Base-by-base conservation (phyloP, 768 basidiomycete species). In the Russula emetica region DNA sequence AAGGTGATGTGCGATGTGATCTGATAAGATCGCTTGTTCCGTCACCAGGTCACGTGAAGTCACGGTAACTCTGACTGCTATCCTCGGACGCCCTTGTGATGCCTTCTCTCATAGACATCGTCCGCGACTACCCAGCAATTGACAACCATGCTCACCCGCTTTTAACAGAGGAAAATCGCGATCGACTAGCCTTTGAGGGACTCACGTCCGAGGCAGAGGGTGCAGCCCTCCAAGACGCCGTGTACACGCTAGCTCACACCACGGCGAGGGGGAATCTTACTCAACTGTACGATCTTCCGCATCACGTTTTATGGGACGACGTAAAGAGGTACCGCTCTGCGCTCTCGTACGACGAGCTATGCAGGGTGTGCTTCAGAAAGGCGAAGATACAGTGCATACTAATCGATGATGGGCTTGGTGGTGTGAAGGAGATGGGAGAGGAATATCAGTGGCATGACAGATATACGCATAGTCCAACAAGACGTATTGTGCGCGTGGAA, bases 71-170 rank as follows among this genome's bases (percentile, higher is more conserved):
- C 36, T 14, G 36, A 13, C 36, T 2, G 13, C 14, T 14, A 38
- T 38, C 36, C 34, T 10, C 34, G 13, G 10, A 36, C 36, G 36
- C 11, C 13, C 24, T 13, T 8, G 18, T 24, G 8, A 54, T 49
- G 30, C n/a, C 34, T 22, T n/a, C 66, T 69, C 40, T 22, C n/a
- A 11, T 63, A 3, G 60, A 61, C 30, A 58, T 67, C 30, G 45
- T 67, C 18, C 63, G 69, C 34, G 49, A 55, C 28, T 80, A 76
- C 55, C 87, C 86, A 22, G 83, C 82, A 0, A 87, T 90, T 70
- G 90, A 92, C 75, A 90, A 91, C 71, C 90, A 92, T 70, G 86
- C 88, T 0, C 90, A 92, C 70, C 85, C 88, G 1, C 76, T 92
- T 22, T 77, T 92, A 53, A 75, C 76, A 26, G 76, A 74, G 7